These are phyloP conservation scores for Leptographium wingfieldii DNA, from an alignment of 2,329 filamentous ascomycete genomes.

Conservation along the genomic window DNA sequence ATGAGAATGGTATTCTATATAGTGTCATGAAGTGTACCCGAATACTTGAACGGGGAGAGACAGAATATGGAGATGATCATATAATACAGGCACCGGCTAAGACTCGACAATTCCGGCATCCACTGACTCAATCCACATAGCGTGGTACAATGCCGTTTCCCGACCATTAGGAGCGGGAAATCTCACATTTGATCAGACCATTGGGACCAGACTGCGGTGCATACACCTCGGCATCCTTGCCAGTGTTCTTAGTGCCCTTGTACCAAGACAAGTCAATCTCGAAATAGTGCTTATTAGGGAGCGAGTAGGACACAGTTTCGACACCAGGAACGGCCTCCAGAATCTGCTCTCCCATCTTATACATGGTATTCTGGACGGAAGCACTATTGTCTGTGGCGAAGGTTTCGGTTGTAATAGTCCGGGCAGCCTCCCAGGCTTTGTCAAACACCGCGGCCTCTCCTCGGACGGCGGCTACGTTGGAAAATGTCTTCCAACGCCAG, in stretches of 20 bases:
- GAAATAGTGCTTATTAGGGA: conserved; percentile 99
- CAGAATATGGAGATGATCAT: neutral
- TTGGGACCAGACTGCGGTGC: conserved; percentile 88
- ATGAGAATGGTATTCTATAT: neutral
- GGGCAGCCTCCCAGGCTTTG: conserved; percentile 62
- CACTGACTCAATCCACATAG: neutral
- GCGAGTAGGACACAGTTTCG: conserved; percentile 62
- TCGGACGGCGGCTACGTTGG: conserved; percentile 53
- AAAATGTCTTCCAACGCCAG: conserved; percentile 75
- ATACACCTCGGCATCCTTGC: conserved; percentile 90
- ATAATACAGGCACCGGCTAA: neutral
- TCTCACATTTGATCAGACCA: conserved; percentile 88
- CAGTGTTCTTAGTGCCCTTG: conserved; percentile 88
- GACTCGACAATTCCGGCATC: neutral
- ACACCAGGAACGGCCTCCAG: conserved; percentile 61
- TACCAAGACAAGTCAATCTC: conserved; percentile 96
- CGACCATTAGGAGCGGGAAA: conserved; percentile 38
- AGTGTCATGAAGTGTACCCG: neutral
- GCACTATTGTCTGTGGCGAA: conserved; percentile 87
- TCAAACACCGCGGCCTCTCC: conserved; percentile 57
- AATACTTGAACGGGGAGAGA: neutral
- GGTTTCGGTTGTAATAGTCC: conserved; percentile 74
- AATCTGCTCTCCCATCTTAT: conserved; percentile 91
- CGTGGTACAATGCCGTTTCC: neutral
- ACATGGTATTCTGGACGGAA: conserved; percentile 96